Percentiles rank a stretch among this genome's conserved stretches.
Evolutionary conservation across 1,284 basidiomycete species (phyloP).

Genomic region (Blastosporella zonata): DNA sequence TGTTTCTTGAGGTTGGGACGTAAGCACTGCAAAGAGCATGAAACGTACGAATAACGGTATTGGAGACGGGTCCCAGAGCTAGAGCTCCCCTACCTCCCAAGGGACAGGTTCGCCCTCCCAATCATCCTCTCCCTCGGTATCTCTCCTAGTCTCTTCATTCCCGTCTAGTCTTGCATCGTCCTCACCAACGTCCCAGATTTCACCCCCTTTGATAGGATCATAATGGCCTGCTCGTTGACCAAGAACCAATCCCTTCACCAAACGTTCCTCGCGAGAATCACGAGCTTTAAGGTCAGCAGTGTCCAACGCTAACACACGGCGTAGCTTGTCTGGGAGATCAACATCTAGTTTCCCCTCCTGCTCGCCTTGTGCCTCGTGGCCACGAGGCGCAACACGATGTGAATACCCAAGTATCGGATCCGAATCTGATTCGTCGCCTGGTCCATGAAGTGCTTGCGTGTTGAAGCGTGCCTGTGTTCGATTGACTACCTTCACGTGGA

Average conservation of each 20-base stretch:
- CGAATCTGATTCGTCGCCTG: constrained; percentile 34
- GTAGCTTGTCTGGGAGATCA: constrained; percentile 64
- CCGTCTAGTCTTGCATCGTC: constrained; percentile 32
- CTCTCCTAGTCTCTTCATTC: constrained; percentile 28
- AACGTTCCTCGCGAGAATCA: constrained; percentile 46
- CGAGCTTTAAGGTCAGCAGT: constrained; percentile 35
- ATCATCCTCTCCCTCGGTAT: constrained; percentile 61
- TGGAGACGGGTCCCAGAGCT: no score
- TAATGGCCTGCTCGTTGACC: constrained; percentile 55
- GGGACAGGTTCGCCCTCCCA: constrained; percentile 80
- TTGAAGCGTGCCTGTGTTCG: constrained; percentile 23
- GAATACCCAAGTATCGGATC: constrained; percentile 39
- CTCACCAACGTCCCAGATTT: constrained; percentile 78
- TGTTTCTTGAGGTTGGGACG: constrained; percentile 15
- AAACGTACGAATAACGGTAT: constrained; percentile 13
- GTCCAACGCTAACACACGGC: constrained; percentile 58
- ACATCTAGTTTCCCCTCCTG: constrained; percentile 42
- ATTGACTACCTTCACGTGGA: constrained; percentile 30
- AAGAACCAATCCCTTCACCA: constrained; percentile 59
- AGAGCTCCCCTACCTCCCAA: constrained; percentile 75
- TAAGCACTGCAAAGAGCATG: constrained; percentile 10
- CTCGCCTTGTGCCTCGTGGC: constrained; percentile 15
- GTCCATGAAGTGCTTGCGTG: constrained; percentile 21
- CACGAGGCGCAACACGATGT: constrained; percentile 20
- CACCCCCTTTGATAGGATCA: constrained; percentile 59